phyloP scores from a whole-genome alignment of 108 stramenopile genomes.

The Nitzschia sp. region DNA sequence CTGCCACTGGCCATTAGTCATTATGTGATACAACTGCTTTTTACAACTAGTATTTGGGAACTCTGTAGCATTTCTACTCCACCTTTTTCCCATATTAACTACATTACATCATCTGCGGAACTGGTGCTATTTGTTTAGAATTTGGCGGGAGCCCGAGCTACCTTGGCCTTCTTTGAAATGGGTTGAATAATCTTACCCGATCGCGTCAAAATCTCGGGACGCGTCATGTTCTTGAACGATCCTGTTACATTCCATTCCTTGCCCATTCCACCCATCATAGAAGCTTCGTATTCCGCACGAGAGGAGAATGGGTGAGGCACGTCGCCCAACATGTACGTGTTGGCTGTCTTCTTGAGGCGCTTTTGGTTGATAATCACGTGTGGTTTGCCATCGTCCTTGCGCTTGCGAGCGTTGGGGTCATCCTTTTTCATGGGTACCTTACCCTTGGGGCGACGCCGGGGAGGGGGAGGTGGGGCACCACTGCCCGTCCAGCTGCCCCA shows the following conservation, averaged over 20 bases:
- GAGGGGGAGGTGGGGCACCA: slow-evolving; percentile 73
- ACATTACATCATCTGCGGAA: too few relatives aligned
- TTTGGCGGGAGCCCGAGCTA: slow-evolving; percentile 66
- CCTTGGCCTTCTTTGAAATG: slow-evolving; percentile 76
- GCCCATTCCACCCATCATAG: slow-evolving; percentile 91
- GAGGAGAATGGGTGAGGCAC: slow-evolving; percentile 95
- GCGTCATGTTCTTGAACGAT: slow-evolving; percentile 82
- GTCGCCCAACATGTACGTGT: slow-evolving; percentile 76
- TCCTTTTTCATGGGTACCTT: slow-evolving; percentile 57
- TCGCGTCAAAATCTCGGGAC: slow-evolving; percentile 86
- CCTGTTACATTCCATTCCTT: slow-evolving; percentile 92
- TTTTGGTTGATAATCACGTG: slow-evolving; percentile 94
- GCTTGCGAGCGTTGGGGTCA: slow-evolving; percentile 40
- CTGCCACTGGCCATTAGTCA: slow-evolving; percentile 2
- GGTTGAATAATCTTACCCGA: slow-evolving; percentile 94
- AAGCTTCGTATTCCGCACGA: slow-evolving; percentile 93
- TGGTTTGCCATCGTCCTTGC: slow-evolving; percentile 77
- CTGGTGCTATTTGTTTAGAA: too few relatives aligned
- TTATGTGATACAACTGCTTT: too few relatives aligned
- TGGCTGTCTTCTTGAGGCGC: slow-evolving; percentile 82
- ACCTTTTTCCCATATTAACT: too few relatives aligned
- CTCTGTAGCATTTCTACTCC: too few relatives aligned
- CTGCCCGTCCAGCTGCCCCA: slow-evolving; percentile 92
- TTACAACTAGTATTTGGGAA: too few relatives aligned
- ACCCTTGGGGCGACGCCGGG: slow-evolving; percentile 43